Conservation (phyloP, 1,284 basidiomycete genomes). For the Pulchroboletus neoregius region DNA sequence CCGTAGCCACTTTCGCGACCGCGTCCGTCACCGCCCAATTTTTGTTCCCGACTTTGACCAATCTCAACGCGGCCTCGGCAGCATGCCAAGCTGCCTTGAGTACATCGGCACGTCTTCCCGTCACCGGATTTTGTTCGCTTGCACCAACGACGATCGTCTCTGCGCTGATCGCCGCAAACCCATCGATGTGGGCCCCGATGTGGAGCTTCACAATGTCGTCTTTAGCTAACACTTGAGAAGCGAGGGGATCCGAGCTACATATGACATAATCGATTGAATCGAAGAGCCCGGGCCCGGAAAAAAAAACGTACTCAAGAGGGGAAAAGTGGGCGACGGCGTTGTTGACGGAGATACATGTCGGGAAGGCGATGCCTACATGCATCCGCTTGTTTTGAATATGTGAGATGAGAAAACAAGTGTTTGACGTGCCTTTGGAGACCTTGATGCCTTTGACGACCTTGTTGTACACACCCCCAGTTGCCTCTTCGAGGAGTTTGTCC, state of each 20-base stretch:
- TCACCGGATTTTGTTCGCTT: conserved; percentile 67
- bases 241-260: conserved; percentile 64
- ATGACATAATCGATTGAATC: conserved; percentile 13
- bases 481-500: conserved; percentile 87
- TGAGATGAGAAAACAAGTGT: conserved; percentile 2
- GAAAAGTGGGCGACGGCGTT: conserved; percentile 82
- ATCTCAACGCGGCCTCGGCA: conserved; percentile 85
- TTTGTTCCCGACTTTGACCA: conserved; percentile 86
- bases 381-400: conserved; percentile 3
- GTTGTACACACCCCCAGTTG: conserved; percentile 85
- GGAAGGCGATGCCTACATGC: conserved; percentile 86
- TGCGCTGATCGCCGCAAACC: conserved; percentile 83
- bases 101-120: conserved; percentile 84
- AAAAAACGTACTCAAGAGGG: conserved; percentile 57
- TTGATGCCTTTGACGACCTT: conserved; percentile 85
- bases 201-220: conserved; percentile 96
- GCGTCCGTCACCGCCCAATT: conserved; percentile 94
- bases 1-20: conserved; percentile 68
- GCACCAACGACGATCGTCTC: conserved; percentile 90
- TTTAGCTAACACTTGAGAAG: conserved; percentile 68
- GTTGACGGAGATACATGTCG: conserved; percentile 92
- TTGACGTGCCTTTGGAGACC: conserved; percentile 75
- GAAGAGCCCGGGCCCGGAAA: conserved; percentile 30
- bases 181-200: conserved; percentile 96
- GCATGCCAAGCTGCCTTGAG: conserved; percentile 92